Evolutionary conservation across 495 filamentous ascomycete species (phyloP), one percentile per base, ranked within the genome.

Genomic region (Neurospora sp.): DNA sequence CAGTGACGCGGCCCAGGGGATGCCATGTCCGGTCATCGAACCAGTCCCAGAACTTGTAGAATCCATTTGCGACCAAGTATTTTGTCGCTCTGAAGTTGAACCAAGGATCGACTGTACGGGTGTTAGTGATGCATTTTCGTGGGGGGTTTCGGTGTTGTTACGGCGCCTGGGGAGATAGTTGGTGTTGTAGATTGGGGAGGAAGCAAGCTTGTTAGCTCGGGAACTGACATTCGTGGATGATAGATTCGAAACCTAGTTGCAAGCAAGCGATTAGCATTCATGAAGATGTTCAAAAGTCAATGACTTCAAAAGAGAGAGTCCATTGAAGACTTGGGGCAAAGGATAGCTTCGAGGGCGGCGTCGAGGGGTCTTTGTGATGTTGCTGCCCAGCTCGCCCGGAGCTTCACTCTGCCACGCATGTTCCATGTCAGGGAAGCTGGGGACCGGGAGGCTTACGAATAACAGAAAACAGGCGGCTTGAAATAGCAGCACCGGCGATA

Each of bases 1-100:
- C 96, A 72, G 96, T 99, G 77, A 99, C 96, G 84, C 96, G 93
- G 73, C 96, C 96, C 73, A 99, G 91, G 73, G 96, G 96, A 84
- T 99, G 96, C 96, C 96, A 99, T 89, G 96, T 99, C 86, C 96
- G 91, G 86, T 99, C 96, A 85, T 99, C 96, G 80, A 99, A 99
- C 96, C 96, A 99, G 83, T 99, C 95, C 96, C 96, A 99, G 80
- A 99, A 99, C 81, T 91, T 93, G 82, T 97, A 96, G 84, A 99
- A 98, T 73, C 96, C 96, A 88, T 99, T 87, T 77, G 96, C 88
- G 71, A 98, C 91, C 69, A 99, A 88, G 77, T 99, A 98, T 84
- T 98, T 98, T 69, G 96, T 98, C 74, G 96, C 96, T 78, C 96
- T 88, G 83, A 99, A 99, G 83, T 99, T 99, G 84, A 99, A 99